A percentile compares a stretch with the other conserved stretches of the same genome.
phyloP scores from a whole-genome alignment of 2,329 filamentous ascomycete species.

The Myotisia sp. region DNA sequence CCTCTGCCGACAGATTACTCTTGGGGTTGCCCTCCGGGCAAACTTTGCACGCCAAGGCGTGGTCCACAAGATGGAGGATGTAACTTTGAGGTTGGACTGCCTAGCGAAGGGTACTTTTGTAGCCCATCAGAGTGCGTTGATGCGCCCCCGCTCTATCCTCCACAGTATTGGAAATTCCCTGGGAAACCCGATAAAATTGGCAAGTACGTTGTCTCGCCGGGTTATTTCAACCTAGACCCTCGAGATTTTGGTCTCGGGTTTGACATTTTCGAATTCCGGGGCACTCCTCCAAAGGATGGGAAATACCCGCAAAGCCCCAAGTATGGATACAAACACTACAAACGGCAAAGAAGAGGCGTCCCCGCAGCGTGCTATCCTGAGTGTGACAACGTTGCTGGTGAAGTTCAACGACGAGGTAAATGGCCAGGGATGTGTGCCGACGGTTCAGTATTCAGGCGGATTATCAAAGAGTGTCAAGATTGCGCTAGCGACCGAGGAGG shows the following conservation, averaged over 20 bases:
- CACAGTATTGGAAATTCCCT: slow-evolving; percentile 17
- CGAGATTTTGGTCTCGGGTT: slow-evolving; percentile 48
- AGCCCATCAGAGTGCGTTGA: slow-evolving; percentile 27
- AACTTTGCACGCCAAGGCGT: slow-evolving; percentile 26
- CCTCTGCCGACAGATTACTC: slow-evolving; percentile 19
- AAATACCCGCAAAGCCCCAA: slow-evolving; percentile 23
- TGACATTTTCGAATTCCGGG: slow-evolving; percentile 41
- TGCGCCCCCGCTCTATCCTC: slow-evolving; percentile 17
- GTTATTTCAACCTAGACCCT: slow-evolving; percentile 54
- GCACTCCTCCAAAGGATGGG: slow-evolving; percentile 9
- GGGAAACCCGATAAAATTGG: slow-evolving; percentile 14
- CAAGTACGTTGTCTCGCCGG: slow-evolving; percentile 40
- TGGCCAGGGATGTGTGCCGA: not conserved
- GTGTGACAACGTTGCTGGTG: slow-evolving; percentile 39
- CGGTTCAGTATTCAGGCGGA: not conserved
- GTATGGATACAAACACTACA: slow-evolving; percentile 18
- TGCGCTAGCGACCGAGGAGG: not conserved
- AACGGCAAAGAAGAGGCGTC: slow-evolving; percentile 20
- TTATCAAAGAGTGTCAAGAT: not conserved
- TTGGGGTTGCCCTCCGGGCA: slow-evolving; percentile 32
- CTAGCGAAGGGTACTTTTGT: slow-evolving; percentile 26
- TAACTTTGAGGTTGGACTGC: slow-evolving; percentile 28
- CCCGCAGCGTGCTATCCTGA: slow-evolving; percentile 39
- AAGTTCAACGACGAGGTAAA: slow-evolving; percentile 34
- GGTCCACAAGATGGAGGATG: slow-evolving; percentile 21